Percentiles rank a stretch among this genome's conserved stretches.
These are phyloP conservation scores for Mortierella sp. DNA, from an alignment of 371 early-diverging fungal species.

Conservation along the genomic window DNA sequence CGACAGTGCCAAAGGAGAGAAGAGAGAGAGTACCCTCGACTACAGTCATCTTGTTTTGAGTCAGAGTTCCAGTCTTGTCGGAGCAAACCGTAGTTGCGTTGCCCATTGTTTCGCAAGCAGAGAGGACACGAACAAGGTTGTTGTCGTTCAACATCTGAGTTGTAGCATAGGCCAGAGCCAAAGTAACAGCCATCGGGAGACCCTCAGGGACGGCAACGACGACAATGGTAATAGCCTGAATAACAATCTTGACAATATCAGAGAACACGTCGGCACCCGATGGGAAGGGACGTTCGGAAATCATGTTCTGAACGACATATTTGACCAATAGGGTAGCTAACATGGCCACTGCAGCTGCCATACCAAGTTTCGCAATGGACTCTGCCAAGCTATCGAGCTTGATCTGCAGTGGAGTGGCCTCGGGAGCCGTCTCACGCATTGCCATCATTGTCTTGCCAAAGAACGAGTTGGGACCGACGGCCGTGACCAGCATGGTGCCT, in stretches of 20 bases:
- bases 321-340: slow-evolving; percentile 81
- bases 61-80: slow-evolving; percentile 97
- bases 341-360: slow-evolving; percentile 82
- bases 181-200: slow-evolving; percentile 96
- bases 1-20: slow-evolving; percentile 52
- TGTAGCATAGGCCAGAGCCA: slow-evolving; percentile 96
- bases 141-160: slow-evolving; percentile 93
- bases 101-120: slow-evolving; percentile 98
- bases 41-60: slow-evolving; percentile 96
- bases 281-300: slow-evolving; percentile 65
- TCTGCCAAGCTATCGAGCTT: slow-evolving; percentile 90
- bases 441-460: slow-evolving; percentile 89
- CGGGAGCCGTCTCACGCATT: slow-evolving; percentile 77
- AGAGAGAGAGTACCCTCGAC: slow-evolving; percentile 74
- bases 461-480: slow-evolving; percentile 85
- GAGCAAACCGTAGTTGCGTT: slow-evolving; percentile 96
- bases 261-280: slow-evolving; percentile 68
- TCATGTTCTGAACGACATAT: slow-evolving; percentile 76
- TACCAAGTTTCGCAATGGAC: slow-evolving; percentile 92
- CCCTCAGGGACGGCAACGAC: slow-evolving; percentile 99
- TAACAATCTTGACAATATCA: slow-evolving; percentile 78
- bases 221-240: slow-evolving; percentile 90
- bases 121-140: slow-evolving; percentile 92
- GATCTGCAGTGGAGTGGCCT: slow-evolving; percentile 92
- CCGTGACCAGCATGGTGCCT: slow-evolving; percentile 85